Conservation (phyloP, 176 grass and related monocot genomes). For the Panicum miliaceum region DNA sequence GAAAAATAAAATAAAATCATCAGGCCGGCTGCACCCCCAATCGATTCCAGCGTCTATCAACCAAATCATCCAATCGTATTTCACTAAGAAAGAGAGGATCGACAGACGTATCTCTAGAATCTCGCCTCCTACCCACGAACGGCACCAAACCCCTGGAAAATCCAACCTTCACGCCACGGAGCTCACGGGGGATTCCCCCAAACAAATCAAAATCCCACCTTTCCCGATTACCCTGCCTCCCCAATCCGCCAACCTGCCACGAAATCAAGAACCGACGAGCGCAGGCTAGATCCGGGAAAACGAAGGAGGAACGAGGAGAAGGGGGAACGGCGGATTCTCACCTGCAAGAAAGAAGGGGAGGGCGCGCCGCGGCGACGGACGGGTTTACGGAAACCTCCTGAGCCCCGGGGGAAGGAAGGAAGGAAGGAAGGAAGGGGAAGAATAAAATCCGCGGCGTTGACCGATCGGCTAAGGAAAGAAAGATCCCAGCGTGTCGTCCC, state of each 20-base stretch:
- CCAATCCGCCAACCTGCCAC: not conserved
- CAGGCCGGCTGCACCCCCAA: not conserved
- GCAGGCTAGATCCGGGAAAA: not conserved
- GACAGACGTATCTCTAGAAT: not conserved
- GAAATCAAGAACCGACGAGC: not conserved
- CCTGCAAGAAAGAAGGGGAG: not conserved
- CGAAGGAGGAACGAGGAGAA: not conserved
- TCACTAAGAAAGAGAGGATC: not conserved
- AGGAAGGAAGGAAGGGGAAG: not conserved
- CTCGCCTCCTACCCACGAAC: not conserved
- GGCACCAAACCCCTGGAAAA: not conserved
- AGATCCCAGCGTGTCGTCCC: not conserved
- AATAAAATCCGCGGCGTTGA: slow-evolving; percentile 24
- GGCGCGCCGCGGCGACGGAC: not conserved
- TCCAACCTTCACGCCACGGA: not conserved
- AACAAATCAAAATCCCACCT: slow-evolving; percentile 28
- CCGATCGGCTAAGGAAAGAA: slow-evolving; percentile 14
- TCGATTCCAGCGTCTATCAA: not conserved
- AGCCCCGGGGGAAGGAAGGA: too few species aligned
- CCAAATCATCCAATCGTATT: not conserved
- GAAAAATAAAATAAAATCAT: not conserved
- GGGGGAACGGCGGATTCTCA: not conserved
- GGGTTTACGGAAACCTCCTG: slow-evolving; percentile 27
- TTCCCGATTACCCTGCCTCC: not conserved
- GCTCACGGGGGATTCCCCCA: not conserved